Percentiles rank a stretch among this genome's conserved stretches.
Conservation (phyloP, 306 rosid species). For the Acacia acuminata region DNA sequence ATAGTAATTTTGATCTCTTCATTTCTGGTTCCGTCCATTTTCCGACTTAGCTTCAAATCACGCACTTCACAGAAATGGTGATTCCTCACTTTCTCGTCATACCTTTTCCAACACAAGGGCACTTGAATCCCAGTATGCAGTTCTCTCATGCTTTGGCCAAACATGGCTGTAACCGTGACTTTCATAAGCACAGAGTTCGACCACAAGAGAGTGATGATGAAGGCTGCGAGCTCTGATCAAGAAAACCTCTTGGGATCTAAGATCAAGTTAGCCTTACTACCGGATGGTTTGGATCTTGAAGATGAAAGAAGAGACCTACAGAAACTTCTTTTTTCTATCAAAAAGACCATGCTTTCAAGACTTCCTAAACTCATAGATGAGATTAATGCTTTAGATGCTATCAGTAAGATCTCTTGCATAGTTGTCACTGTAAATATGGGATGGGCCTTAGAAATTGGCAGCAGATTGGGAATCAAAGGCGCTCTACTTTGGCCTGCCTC, state of each 20-base stretch:
- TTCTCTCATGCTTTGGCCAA: constrained; percentile 29
- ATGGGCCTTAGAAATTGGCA: constrained; percentile 55
- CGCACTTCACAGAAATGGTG: not conserved
- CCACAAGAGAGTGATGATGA: not conserved
- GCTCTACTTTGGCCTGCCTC: constrained; percentile 51
- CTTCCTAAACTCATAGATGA: constrained; percentile 53
- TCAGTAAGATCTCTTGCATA: constrained; percentile 40
- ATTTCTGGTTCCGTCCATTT: too few species aligned
- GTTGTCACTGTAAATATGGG: constrained; percentile 45
- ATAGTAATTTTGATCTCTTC: too few species aligned
- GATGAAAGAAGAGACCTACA: constrained; percentile 42
- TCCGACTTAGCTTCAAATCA: too few species aligned
- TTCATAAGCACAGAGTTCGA: constrained; percentile 44
- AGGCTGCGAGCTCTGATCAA: constrained; percentile 3
- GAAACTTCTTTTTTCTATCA: constrained; percentile 26
- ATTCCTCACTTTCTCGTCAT: constrained; percentile 27
- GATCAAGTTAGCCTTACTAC: constrained; percentile 43
- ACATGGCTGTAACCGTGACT: constrained; percentile 48
- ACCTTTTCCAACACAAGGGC: constrained; percentile 53
- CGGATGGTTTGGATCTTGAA: constrained; percentile 56
- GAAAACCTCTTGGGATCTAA: not conserved
- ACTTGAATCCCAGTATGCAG: constrained; percentile 47
- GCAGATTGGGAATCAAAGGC: constrained; percentile 42
- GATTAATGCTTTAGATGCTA: constrained; percentile 9
- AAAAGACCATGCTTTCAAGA: constrained; percentile 37